Percentiles rank a stretch among this genome's conserved stretches.
phyloP scores from a whole-genome alignment of 2,329 filamentous ascomycete species.

The Macrophomina tecta region DNA sequence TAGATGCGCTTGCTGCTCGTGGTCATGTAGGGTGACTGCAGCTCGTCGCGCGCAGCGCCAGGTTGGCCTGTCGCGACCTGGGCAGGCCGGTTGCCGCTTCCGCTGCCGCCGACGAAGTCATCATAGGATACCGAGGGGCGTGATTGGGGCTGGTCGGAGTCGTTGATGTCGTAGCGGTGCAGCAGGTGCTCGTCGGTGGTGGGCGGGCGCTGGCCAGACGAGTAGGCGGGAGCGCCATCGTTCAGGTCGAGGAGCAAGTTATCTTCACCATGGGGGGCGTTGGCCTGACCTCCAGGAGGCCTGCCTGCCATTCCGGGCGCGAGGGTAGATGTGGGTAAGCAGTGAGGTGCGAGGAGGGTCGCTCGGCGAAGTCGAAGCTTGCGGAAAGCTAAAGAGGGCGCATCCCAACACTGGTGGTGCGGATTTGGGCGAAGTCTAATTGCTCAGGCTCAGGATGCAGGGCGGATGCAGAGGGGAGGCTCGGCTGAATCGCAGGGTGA shows the following conservation, averaged over 20 bases:
- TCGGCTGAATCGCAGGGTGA: slow-evolving; percentile 15
- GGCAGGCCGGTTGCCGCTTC: slow-evolving; percentile 40
- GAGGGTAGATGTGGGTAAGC: slow-evolving; percentile 7
- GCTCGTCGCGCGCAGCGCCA: slow-evolving; percentile 46
- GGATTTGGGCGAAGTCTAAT: not conserved
- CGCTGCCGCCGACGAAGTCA: slow-evolving; percentile 81
- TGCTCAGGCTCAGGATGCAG: slow-evolving; percentile 8
- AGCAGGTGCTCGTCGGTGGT: slow-evolving; percentile 81
- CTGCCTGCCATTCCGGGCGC: slow-evolving; percentile 57
- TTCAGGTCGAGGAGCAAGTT: slow-evolving; percentile 75
- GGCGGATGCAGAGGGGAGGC: slow-evolving; percentile 16
- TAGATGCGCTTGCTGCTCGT: slow-evolving; percentile 54
- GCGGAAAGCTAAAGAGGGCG: slow-evolving; percentile 22
- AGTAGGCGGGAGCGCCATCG: slow-evolving; percentile 73
- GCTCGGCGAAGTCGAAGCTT: slow-evolving; percentile 19
- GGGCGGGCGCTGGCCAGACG: slow-evolving; percentile 76
- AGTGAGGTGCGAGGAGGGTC: slow-evolving; percentile 13
- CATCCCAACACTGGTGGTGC: slow-evolving; percentile 15
- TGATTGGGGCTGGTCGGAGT: slow-evolving; percentile 65
- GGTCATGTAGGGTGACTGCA: slow-evolving; percentile 42
- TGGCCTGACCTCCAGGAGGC: slow-evolving; percentile 58
- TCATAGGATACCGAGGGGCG: slow-evolving; percentile 93
- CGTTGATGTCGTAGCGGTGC: slow-evolving; percentile 74
- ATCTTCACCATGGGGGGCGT: slow-evolving; percentile 43
- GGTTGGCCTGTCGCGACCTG: slow-evolving; percentile 46